Evolutionary conservation across 1,284 basidiomycete species (phyloP), one percentile per base, ranked within the genome.

Genomic region (Trametes versicolor): DNA sequence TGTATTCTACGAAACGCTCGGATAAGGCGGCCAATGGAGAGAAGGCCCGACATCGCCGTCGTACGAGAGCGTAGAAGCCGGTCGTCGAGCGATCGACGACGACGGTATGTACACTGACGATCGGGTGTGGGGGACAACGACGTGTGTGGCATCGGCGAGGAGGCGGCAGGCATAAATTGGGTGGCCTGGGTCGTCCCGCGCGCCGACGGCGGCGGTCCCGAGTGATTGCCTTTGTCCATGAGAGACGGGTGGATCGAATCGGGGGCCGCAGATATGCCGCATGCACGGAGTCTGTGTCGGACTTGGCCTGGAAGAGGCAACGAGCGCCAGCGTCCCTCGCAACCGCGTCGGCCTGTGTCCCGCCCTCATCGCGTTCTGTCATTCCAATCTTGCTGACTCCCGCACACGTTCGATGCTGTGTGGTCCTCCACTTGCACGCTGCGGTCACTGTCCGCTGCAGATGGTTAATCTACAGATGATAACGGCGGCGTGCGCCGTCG

Each of bases 1-100:
- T 69, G 64, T 66, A 66, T 63, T 60, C 47, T 69, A 69, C 49
- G 51, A 68, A 37, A 43, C 21, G 41, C 39, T 23, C 47, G 55
- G 56, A 41, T 25, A 39, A 47, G 54, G 41, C 54, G 59, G 56
- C 53, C 45, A 58, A 32, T 41, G 13, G 29, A 43, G 41, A 55
- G 48, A 52, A 34, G 17, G 29, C 41, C 50, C 37, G 51, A 21
- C 27, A 21, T 19, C 52, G 23, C n/a, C 43, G 49, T 45, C 55
- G 48, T 7, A 7, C 3, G 15, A 17, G 15, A n/a, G 39, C 15
- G 47, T 58, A 41, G 37, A 36, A 56, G 23, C n/a, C 34, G 29
- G 56, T 47, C 43, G 55, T 34, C 27, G 54, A 49, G 1, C n/a
- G 34, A 23, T 45, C 19, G 57, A 6, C 36, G 41, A 45, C 54